Evolutionary conservation across 805 yeast species (phyloP), one percentile per base, ranked within the genome.

Genomic region (Zygotorulaspora sp.): DNA sequence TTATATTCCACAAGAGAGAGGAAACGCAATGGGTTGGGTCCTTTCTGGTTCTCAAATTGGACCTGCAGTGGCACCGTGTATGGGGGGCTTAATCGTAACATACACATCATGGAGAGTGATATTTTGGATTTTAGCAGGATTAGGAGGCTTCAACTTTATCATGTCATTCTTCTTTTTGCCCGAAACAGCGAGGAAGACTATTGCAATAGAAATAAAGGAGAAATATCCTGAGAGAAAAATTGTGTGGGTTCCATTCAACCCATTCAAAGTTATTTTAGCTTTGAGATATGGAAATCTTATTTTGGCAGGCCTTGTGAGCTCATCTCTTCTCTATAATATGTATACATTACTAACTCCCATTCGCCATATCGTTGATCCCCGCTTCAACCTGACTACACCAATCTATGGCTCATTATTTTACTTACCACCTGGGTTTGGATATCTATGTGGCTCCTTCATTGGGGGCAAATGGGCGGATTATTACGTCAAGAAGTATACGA

Each of bases 371-470:
- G 67, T 77, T 36, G 75, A 75, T 47, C 81, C 81, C 3, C 51
- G 80, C 38, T 77, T 75, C 57, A 49, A 69, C 28, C 55, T 77
- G 20, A 62, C 61, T 0, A 49, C 66, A 13, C 80, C 82, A 0
- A 50, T 77, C 2, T 66, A 65, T 40, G 74, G 77, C 27, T 70
- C 77, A 0, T 53, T 77, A 14, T 75, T 77, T 48, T 77, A 76
- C 46, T 52, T 77, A 3, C 71, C 80, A 3, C 80, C 81, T 0
- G 81, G 80, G 1, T 10, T 56, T n/a, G 83, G 83, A 0, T 74
- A 72, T 45, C 30, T 75, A 1, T 23, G 52, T 1, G 81, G 81
- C 0, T 67, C 77, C 5, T 61, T 70, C 15, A 38, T 71, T 42
- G 81, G 81, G 4, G 82, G 81, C 0, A 51, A 55, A 35, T 71